These are phyloP conservation scores for Gossypium rotundifolium DNA, from an alignment of 345 rosid genomes.

Conservation along the genomic window DNA sequence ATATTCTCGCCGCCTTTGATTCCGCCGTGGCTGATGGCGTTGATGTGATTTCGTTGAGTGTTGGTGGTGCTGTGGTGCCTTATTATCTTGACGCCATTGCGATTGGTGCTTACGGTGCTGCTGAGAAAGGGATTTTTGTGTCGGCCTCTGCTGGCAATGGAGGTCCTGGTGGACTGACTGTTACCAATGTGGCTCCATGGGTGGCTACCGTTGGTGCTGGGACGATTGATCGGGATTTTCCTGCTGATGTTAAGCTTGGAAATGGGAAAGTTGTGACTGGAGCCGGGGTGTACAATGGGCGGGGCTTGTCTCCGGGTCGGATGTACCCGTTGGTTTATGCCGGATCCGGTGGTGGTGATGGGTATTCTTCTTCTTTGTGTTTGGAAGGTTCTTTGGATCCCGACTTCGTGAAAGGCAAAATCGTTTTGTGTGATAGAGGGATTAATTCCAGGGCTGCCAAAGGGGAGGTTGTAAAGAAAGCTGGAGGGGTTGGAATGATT, in stretches of 20 bases:
- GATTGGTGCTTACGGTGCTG: constrained; percentile 77
- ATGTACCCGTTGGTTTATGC: constrained; percentile 76
- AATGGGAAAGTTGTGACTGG: constrained; percentile 55
- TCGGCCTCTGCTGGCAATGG: constrained; percentile 93
- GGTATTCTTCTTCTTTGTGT: constrained; percentile 72
- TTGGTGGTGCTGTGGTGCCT: constrained; percentile 88
- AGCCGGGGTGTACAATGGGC: constrained; percentile 66
- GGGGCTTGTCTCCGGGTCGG: constrained; percentile 37
- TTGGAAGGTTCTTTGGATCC: constrained; percentile 79
- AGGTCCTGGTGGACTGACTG: constrained; percentile 81
- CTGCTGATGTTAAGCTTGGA: constrained; percentile 73
- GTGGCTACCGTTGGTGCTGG: constrained; percentile 82
- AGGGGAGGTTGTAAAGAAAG: constrained; percentile 75
- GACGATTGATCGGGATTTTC: constrained; percentile 74
- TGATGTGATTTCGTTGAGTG: constrained; percentile 79
- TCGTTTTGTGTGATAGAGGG: constrained; percentile 83
- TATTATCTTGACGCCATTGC: constrained; percentile 90
- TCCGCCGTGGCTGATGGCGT: constrained; percentile 77
- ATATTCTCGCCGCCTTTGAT: constrained; percentile 84
- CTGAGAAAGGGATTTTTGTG: constrained; percentile 64
- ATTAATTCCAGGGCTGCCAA: constrained; percentile 78
- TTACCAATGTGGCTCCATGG: constrained; percentile 87
- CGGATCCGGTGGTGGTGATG: constrained; percentile 60
- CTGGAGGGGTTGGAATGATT: constrained; percentile 90
- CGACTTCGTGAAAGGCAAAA: constrained; percentile 54